phyloP scores from a whole-genome alignment of 1,139 yeast species.

The Taiozyma sp. region DNA sequence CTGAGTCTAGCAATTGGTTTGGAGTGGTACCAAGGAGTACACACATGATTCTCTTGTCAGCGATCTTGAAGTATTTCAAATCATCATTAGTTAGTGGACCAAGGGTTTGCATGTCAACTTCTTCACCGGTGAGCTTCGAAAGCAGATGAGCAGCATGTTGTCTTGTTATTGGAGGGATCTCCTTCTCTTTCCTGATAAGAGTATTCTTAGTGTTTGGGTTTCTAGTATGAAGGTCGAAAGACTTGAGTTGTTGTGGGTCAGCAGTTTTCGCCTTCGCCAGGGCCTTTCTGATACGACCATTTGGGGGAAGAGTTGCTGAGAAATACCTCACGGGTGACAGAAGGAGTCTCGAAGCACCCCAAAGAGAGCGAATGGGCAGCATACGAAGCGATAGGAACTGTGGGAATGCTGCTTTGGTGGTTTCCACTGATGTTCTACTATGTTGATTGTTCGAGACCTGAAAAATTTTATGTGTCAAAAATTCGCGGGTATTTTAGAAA shows the following conservation, averaged over 20 bases:
- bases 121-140: slow-evolving; percentile 12
- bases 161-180: slow-evolving; percentile 10
- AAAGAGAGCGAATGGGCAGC: background rate
- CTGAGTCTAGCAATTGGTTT: slow-evolving; percentile 50
- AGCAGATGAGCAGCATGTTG: slow-evolving; percentile 23
- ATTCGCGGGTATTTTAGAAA: background rate
- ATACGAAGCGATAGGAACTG: background rate
- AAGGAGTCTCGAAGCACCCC: background rate
- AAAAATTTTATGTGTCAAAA: background rate
- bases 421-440: background rate
- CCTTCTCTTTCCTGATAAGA: background rate
- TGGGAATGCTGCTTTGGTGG: background rate
- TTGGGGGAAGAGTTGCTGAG: background rate
- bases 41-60: slow-evolving; percentile 41
- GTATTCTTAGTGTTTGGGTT: background rate
- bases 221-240: slow-evolving; percentile 1
- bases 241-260: slow-evolving; percentile 4
- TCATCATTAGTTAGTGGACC: slow-evolving; percentile 32
- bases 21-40: slow-evolving; percentile 53
- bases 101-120: slow-evolving; percentile 20
- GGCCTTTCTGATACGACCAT: slow-evolving; percentile 6
- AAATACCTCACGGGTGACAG: background rate
- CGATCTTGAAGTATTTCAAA: slow-evolving; percentile 26
- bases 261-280: slow-evolving; percentile 2
- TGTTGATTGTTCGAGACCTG: background rate